These are phyloP conservation scores for Penicillium fuscoglaucum DNA, from an alignment of 2,329 filamentous ascomycete genomes.

Conservation along the genomic window DNA sequence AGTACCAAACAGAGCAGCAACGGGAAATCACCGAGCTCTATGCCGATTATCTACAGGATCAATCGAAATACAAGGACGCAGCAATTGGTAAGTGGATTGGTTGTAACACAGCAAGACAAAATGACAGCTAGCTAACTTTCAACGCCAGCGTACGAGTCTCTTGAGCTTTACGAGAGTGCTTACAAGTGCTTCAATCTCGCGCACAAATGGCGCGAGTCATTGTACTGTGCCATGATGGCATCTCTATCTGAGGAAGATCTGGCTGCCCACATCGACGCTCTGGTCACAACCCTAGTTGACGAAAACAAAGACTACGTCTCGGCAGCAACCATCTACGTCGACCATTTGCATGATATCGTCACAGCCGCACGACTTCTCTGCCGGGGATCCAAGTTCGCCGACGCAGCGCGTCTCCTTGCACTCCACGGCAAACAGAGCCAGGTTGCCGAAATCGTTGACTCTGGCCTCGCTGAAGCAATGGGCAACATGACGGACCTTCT, in stretches of 20 bases:
- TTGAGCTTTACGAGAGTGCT: conserved; percentile 71
- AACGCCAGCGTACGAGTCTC: conserved; percentile 72
- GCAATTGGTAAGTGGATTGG: conserved; percentile 57
- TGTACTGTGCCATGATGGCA: conserved; percentile 73
- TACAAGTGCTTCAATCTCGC: conserved; percentile 81
- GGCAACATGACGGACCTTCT: conserved; percentile 84
- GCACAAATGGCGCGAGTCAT: conserved; percentile 86
- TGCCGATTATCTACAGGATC: conserved; percentile 71
- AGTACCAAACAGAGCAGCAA: conserved; percentile 71
- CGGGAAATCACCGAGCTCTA: conserved; percentile 73
- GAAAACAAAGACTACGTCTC: conserved; percentile 75
- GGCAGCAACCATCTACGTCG: conserved; percentile 76
- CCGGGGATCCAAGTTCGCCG: conserved; percentile 81
- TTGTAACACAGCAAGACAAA: not conserved
- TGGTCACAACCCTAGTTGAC: conserved; percentile 78
- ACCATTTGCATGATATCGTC: conserved; percentile 74
- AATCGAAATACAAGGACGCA: conserved; percentile 79
- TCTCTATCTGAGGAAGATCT: conserved; percentile 63
- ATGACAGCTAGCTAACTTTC: conserved; percentile 7
- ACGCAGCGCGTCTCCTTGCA: conserved; percentile 77
- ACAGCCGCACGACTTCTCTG: conserved; percentile 75
- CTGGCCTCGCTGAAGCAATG: conserved; percentile 76
- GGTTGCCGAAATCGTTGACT: conserved; percentile 69
- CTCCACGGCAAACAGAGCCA: conserved; percentile 62
- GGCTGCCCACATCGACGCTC: conserved; percentile 65